A percentile compares a stretch with the other conserved stretches of the same genome.
Conservation (phyloP, 306 rosid species). For the Gillenia trifoliata region DNA sequence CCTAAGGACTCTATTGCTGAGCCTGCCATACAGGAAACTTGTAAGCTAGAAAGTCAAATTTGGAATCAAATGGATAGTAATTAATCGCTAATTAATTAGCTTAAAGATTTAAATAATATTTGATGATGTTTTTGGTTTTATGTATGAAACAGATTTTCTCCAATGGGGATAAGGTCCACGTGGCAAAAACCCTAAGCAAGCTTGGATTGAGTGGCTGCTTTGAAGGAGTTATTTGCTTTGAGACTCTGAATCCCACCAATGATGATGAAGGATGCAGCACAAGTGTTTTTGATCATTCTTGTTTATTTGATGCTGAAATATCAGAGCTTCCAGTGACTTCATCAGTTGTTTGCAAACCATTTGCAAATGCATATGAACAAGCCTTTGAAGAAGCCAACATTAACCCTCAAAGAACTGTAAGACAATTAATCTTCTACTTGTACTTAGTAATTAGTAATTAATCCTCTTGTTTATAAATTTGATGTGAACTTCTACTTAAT, state of each 20-base stretch:
- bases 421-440: neutral
- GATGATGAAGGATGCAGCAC: neutral
- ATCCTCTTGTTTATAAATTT: neutral
- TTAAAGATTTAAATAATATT: neutral
- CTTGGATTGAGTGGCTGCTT: conserved; percentile 16
- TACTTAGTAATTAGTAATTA: too few relatives aligned
- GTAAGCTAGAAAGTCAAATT: conserved; percentile 1
- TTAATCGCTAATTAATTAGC: neutral
- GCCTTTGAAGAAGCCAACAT: conserved; percentile 12
- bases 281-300: neutral
- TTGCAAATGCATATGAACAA: conserved; percentile 14
- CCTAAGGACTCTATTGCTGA: conserved; percentile 1
- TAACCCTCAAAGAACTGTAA: conserved; percentile 19
- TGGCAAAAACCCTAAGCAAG: conserved; percentile 7
- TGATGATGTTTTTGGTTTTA: neutral
- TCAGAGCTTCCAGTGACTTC: conserved; percentile 1
- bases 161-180: conserved; percentile 9
- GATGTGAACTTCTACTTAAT: neutral
- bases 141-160: conserved; percentile 6
- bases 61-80: neutral
- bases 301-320: neutral
- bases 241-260: conserved; percentile 4
- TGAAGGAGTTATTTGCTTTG: conserved; percentile 17
- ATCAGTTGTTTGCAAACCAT: conserved; percentile 17
- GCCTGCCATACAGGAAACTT: conserved; percentile 8